A percentile compares a stretch with the other conserved stretches of the same genome.
phyloP scores from a whole-genome alignment of 2,329 filamentous ascomycete species.

The Cladorrhinum sp. region DNA sequence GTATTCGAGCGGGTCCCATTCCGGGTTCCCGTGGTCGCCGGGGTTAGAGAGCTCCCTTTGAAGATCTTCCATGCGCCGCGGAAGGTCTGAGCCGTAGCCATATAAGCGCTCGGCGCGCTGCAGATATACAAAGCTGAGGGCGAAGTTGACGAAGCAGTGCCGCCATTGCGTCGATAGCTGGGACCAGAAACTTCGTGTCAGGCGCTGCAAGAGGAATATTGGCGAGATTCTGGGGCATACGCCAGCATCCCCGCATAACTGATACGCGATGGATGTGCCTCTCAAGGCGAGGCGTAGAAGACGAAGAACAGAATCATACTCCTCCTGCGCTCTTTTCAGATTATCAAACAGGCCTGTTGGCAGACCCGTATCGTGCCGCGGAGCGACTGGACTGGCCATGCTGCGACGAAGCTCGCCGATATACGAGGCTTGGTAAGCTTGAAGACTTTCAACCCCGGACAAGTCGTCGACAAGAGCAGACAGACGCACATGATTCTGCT shows the following conservation, averaged over 20 bases:
- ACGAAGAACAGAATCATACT: neutral
- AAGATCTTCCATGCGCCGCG: conserved; percentile 30
- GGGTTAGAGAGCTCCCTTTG: conserved; percentile 44
- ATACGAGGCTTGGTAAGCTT: conserved; percentile 12
- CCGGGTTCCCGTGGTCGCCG: conserved; percentile 44
- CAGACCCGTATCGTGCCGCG: neutral
- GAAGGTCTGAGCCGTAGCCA: neutral
- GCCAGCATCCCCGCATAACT: conserved; percentile 10
- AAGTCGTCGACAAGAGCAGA: conserved; percentile 5
- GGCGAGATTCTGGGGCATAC: conserved; percentile 32
- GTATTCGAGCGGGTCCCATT: conserved; percentile 49
- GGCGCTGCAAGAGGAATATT: conserved; percentile 35
- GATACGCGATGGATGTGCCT: neutral
- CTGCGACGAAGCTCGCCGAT: conserved; percentile 14
- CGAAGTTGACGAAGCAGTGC: conserved; percentile 38
- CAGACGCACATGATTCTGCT: neutral
- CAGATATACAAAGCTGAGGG: conserved; percentile 36
- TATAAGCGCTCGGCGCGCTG: conserved; percentile 43
- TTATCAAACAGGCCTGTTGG: neutral
- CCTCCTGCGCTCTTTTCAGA: neutral
- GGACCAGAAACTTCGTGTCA: conserved; percentile 29
- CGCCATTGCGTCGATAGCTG: conserved; percentile 33
- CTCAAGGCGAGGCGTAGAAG: neutral
- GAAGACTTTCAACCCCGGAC: neutral
- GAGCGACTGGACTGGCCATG: neutral